Evolutionary conservation across 2,329 filamentous ascomycete species (phyloP).

Genomic region (Harringtonia lauricola): DNA sequence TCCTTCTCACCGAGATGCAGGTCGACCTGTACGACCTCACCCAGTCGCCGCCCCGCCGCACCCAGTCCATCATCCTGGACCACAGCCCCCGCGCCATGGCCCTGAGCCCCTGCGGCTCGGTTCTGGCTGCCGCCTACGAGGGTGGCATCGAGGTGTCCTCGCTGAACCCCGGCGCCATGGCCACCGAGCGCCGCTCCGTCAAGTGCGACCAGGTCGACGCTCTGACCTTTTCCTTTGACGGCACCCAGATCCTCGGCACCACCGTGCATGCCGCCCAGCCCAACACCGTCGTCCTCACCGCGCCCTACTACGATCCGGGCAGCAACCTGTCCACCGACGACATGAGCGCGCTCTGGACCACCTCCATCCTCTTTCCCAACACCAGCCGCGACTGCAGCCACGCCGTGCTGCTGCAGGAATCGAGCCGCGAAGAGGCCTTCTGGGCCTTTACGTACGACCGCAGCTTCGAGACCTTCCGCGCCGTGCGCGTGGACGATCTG

Average conservation of each 20-base stretch:
- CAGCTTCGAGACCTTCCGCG: conserved; percentile 66
- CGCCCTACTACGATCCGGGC: conserved; percentile 68
- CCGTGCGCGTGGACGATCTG: conserved; percentile 63
- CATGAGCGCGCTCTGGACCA: conserved; percentile 71
- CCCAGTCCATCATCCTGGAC: conserved; percentile 67
- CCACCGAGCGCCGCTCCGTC: conserved; percentile 61
- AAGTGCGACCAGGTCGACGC: conserved; percentile 69
- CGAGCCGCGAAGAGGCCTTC: conserved; percentile 50
- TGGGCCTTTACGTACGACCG: conserved; percentile 74
- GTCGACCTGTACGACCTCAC: conserved; percentile 75
- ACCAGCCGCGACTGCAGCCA: conserved; percentile 71
- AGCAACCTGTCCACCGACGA: conserved; percentile 54
- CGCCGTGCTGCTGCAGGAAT: conserved; percentile 56
- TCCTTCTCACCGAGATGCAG: conserved; percentile 72
- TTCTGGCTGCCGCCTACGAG: conserved; percentile 75
- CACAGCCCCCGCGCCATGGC: conserved; percentile 69
- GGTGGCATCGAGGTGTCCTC: conserved; percentile 84
- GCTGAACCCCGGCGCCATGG: conserved; percentile 49
- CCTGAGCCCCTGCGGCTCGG: conserved; percentile 69
- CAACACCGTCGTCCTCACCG: conserved; percentile 65
- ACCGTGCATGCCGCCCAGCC: conserved; percentile 53
- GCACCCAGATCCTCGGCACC: conserved; percentile 67
- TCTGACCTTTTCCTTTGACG: conserved; percentile 65
- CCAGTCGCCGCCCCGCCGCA: conserved; percentile 52
- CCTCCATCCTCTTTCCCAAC: conserved; percentile 74